Base-by-base conservation (phyloP, 2,329 filamentous ascomycete species). In the Lachnellula arida region DNA sequence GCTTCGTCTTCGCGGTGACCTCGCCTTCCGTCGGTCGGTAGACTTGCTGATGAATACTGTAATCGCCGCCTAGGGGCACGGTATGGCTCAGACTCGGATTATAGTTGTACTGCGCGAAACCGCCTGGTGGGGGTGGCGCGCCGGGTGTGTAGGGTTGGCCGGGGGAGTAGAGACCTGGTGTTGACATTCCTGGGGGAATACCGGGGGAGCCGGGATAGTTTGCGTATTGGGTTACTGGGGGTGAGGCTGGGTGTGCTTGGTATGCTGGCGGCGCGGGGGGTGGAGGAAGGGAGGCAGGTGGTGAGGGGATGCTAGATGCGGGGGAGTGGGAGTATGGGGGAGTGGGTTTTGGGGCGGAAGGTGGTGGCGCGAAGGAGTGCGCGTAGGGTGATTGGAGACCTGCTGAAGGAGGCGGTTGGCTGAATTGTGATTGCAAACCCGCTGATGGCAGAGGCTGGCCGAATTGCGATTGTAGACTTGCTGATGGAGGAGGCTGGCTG, bases 21-120 rank as follows among this genome's bases (percentile, higher is more conserved):
- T 89, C 87, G 5, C 73, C 72, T 69, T 88, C 84, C 5, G 82
- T 86, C 1, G 88, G 88, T 53, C 82, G 73, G 67, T 91, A 91
- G 17, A 84, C 72, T 70, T 90, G 87, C 65, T 84, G 79, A 65
- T 91, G 88, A 43, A 90, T 72, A 7, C 72, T 70, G 57, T 86
- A 88, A 49, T 82, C 80, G 56, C 58, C 54, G 63, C 63, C 22
- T 66, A 68, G 64, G 1, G 72, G 73, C 8, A 73, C 68, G 14
- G 72, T 63, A 43, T 59, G 61, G 39, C 57, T 60, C 2, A 58
- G 25, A 6, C 68, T 68, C 14, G 71, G 65, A 0, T 63, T 64
- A 53, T 81, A 80, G 40, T 68, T 70, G 64, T 81, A 87, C 58
- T 81, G 78, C 19, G 81, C 73, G 67, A 79, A 87, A 1, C 82